Evolutionary conservation across 2,329 filamentous ascomycete genomes (phyloP).

Genomic region (Aspergillus unguis): DNA sequence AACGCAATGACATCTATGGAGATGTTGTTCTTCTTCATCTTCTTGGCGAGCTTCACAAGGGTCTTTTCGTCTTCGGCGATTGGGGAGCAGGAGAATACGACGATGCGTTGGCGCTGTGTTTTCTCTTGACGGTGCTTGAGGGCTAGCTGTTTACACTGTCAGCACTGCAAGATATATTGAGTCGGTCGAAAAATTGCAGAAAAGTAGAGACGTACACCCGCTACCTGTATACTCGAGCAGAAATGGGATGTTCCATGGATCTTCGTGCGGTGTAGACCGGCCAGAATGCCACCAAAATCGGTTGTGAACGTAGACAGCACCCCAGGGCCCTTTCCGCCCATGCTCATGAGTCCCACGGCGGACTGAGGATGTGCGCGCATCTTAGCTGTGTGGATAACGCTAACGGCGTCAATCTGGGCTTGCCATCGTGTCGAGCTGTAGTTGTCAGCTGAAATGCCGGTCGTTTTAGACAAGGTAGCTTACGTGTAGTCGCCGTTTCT

Average conservation of each 20-base stretch:
- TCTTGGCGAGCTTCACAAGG: constrained; percentile 84
- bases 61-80: constrained; percentile 86
- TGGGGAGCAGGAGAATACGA: constrained; percentile 93
- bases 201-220: constrained; percentile 63
- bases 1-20: constrained; percentile 94
- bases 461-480: constrained; percentile 10
- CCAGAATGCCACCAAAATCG: constrained; percentile 92
- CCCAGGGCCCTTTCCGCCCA: constrained; percentile 96
- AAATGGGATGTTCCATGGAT: constrained; percentile 86
- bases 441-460: constrained; percentile 9
- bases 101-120: constrained; percentile 91
- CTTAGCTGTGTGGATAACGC: constrained; percentile 92
- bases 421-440: constrained; percentile 89
- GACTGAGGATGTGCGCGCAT: constrained; percentile 95
- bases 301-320: constrained; percentile 94
- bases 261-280: constrained; percentile 89
- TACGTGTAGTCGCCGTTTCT: constrained; percentile 87
- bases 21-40: constrained; percentile 98
- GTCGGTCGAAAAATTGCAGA: neutral
- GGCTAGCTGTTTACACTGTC: constrained; percentile 63
- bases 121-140: constrained; percentile 98
- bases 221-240: constrained; percentile 91
- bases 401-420: constrained; percentile 91
- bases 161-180: constrained; percentile 9
- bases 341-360: constrained; percentile 96